Percentiles rank a stretch among this genome's conserved stretches.
phyloP scores from a whole-genome alignment of 2,329 filamentous ascomycete genomes.

The Pseudocercospora ulei region DNA sequence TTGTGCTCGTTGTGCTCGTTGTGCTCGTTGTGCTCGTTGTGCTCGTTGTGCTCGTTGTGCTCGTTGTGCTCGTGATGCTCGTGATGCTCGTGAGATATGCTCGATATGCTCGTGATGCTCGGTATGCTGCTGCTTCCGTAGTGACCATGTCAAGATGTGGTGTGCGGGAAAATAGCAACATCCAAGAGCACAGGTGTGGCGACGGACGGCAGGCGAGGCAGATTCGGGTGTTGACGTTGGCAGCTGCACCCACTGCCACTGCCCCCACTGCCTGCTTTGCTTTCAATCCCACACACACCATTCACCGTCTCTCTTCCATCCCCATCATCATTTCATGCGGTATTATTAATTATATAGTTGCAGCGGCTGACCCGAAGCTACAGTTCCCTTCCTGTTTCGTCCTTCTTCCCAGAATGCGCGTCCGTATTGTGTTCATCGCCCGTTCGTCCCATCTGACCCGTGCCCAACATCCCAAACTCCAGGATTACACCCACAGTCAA shows the following conservation, averaged over 20 bases:
- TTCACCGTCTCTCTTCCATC: neutral
- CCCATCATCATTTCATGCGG: conserved; percentile 1
- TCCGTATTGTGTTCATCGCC: conserved; percentile 10
- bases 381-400: neutral
- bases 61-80: too few species aligned
- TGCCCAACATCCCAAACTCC: conserved; percentile 8
- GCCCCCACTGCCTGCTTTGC: too few species aligned
- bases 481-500: conserved; percentile 1
- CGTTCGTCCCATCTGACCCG: conserved; percentile 2
- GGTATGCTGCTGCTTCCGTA: neutral
- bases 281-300: too few species aligned
- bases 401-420: neutral
- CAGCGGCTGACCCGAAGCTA: conserved; percentile 4
- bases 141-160: conserved; percentile 5
- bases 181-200: neutral
- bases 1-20: too few species aligned
- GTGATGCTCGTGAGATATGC: too few species aligned
- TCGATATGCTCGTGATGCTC: too few species aligned
- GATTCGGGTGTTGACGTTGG: conserved; percentile 1
- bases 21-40: too few species aligned
- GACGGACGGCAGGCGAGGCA: neutral
- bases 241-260: neutral
- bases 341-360: conserved; percentile 9
- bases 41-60: too few species aligned
- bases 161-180: neutral